Conservation (phyloP, 2,329 filamentous ascomycete species). For the Cladophialophora psammophila region DNA sequence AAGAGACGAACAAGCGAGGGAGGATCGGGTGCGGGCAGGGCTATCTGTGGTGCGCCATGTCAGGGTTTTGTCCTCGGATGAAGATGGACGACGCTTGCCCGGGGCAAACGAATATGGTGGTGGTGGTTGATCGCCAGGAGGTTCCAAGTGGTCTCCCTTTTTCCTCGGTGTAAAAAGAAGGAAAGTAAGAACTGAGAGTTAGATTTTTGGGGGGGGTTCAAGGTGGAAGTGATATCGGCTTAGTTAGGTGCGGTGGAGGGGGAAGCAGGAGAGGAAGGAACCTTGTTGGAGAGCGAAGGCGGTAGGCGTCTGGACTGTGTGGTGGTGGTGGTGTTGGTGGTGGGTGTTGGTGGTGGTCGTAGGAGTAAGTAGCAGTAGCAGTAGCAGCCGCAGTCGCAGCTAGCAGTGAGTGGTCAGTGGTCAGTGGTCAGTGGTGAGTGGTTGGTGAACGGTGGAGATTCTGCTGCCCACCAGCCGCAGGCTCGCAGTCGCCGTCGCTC, state of each 20-base stretch:
- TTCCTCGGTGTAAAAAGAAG: neutral
- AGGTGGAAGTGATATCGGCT: constrained; percentile 1
- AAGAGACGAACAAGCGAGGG: constrained; percentile 19
- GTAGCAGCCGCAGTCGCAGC: neutral
- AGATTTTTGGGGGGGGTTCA: neutral
- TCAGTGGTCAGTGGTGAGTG: too few relatives aligned
- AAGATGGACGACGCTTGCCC: constrained; percentile 19
- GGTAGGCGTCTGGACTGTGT: neutral
- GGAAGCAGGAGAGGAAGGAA: constrained; percentile 13
- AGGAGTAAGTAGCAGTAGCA: neutral
- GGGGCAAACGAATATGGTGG: neutral
- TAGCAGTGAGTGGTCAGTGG: too few relatives aligned
- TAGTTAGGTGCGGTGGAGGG: constrained; percentile 5
- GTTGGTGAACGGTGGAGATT: too few relatives aligned
- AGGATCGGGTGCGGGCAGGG: constrained; percentile 18
- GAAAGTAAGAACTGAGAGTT: constrained; percentile 9
- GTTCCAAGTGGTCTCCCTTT: too few relatives aligned
- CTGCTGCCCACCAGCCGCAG: too few relatives aligned
- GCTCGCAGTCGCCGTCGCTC: neutral
- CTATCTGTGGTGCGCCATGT: constrained; percentile 38
- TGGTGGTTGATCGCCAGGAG: neutral
- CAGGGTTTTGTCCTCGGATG: constrained; percentile 27
- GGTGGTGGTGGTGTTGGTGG: neutral
- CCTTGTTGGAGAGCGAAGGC: constrained; percentile 3
- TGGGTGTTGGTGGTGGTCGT: neutral